Percentiles rank a stretch among this genome's conserved stretches.
These are phyloP conservation scores for Pythium periplocum DNA, from an alignment of 352 stramenopile species.

Conservation along the genomic window DNA sequence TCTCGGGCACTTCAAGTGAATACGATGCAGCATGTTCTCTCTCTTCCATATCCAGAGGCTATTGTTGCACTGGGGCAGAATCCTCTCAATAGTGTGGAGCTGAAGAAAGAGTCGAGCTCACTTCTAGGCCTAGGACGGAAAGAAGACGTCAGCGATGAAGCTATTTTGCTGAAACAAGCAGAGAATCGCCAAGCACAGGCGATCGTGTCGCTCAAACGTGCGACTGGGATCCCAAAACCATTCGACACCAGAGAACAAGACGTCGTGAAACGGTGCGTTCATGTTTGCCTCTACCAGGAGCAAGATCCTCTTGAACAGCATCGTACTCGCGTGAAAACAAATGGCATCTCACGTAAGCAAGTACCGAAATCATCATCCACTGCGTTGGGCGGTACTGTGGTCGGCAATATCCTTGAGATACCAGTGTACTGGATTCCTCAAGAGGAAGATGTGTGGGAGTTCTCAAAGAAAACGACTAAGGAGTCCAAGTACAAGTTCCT, in stretches of 20 bases:
- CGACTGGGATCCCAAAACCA: slow-evolving; percentile 60
- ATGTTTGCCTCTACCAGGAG: slow-evolving; percentile 74
- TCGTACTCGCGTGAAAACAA: slow-evolving; percentile 1
- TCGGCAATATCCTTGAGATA: slow-evolving; percentile 78
- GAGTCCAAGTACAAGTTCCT: slow-evolving; percentile 82
- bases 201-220: slow-evolving; percentile 71
- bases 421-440: slow-evolving; percentile 61
- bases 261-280: slow-evolving; percentile 73
- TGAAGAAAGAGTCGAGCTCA: slow-evolving; percentile 27
- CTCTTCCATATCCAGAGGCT: slow-evolving; percentile 65
- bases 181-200: slow-evolving; percentile 53
- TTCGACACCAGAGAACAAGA: slow-evolving; percentile 76
- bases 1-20: slow-evolving; percentile 46
- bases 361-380: too few relatives aligned
- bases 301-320: slow-evolving; percentile 21
- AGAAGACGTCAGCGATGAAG: slow-evolving; percentile 29
- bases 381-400: slow-evolving; percentile 22
- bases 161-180: slow-evolving; percentile 38
- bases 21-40: slow-evolving; percentile 61
- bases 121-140: slow-evolving; percentile 5
- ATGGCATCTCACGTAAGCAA: too few relatives aligned
- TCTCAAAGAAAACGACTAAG: slow-evolving; percentile 72
- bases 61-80: slow-evolving; percentile 46
- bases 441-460: slow-evolving; percentile 80
- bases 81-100: slow-evolving; percentile 14